Percentiles rank a stretch among this genome's conserved stretches.
Evolutionary conservation across 2,329 filamentous ascomycete species (phyloP).

Genomic region (Ilyonectria mors-panacis): DNA sequence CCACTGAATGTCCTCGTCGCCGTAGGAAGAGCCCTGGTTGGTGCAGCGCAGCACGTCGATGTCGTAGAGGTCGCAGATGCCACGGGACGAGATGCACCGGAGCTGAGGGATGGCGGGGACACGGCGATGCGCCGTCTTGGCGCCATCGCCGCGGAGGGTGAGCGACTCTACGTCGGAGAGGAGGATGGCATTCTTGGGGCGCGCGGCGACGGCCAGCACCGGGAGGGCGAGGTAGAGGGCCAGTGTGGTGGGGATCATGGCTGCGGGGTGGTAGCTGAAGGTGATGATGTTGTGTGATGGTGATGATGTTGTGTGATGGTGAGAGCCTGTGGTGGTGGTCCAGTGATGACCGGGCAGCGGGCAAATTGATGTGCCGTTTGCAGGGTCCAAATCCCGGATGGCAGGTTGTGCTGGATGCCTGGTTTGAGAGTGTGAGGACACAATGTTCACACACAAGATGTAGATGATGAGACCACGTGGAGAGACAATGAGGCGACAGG

Average conservation of each 20-base stretch:
- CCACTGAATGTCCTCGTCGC: conserved; percentile 88
- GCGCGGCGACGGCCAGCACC: conserved; percentile 44
- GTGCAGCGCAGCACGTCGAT: conserved; percentile 90
- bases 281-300: background rate
- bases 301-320: background rate
- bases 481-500: background rate
- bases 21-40: conserved; percentile 87
- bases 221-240: conserved; percentile 45
- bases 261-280: conserved; percentile 26
- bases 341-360: background rate
- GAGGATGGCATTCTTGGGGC: conserved; percentile 68
- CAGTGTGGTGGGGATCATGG: conserved; percentile 49
- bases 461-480: background rate
- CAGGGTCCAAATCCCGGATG: background rate
- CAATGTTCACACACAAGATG: background rate
- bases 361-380: background rate
- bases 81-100: conserved; percentile 77
- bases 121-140: conserved; percentile 82
- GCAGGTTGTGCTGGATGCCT: background rate
- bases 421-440: background rate
- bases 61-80: conserved; percentile 77
- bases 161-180: conserved; percentile 79
- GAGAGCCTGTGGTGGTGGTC: conserved; percentile 10
- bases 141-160: conserved; percentile 77
- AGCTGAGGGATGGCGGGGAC: conserved; percentile 84